A percentile compares a stretch with the other conserved stretches of the same genome.
These are phyloP conservation scores for Trichophyton schoenleinii DNA, from an alignment of 2,329 filamentous ascomycete genomes.

Conservation along the genomic window DNA sequence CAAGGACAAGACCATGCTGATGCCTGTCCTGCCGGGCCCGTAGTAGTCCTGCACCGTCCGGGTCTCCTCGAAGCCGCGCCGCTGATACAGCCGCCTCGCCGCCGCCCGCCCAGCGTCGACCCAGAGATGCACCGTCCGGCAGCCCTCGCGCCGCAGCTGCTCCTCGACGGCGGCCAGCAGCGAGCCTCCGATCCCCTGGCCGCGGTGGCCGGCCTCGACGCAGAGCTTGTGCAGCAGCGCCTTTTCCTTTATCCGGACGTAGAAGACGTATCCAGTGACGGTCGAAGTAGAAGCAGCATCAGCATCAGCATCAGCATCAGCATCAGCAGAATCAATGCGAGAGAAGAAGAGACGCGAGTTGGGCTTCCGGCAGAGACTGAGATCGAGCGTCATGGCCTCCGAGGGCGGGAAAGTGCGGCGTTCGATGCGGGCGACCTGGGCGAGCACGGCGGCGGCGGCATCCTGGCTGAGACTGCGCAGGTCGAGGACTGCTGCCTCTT, in stretches of 20 bases:
- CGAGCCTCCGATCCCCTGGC: slow-evolving; percentile 35
- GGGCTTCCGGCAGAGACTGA: slow-evolving; percentile 36
- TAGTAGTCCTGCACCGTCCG: slow-evolving; percentile 40
- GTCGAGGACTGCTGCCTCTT: slow-evolving; percentile 12
- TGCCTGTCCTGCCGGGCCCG: slow-evolving; percentile 35
- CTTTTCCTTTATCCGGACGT: slow-evolving; percentile 32
- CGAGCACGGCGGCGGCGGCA: slow-evolving; percentile 26
- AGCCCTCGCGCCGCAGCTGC: slow-evolving; percentile 35
- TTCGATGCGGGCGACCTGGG: slow-evolving; percentile 31
- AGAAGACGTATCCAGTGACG: slow-evolving; percentile 38
- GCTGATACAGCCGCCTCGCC: slow-evolving; percentile 35
- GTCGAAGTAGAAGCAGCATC: not conserved
- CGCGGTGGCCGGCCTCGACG: slow-evolving; percentile 35
- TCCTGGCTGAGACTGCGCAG: slow-evolving; percentile 27
- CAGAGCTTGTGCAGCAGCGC: slow-evolving; percentile 43
- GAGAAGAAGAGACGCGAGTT: slow-evolving; percentile 35
- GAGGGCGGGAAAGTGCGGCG: slow-evolving; percentile 40
- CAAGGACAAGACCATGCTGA: slow-evolving; percentile 25
- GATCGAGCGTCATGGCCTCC: slow-evolving; percentile 37
- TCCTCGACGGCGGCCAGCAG: slow-evolving; percentile 34
- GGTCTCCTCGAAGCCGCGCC: slow-evolving; percentile 35
- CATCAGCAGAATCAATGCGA: slow-evolving; percentile 1
- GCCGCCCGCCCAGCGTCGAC: slow-evolving; percentile 37
- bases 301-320: too few relatives aligned
- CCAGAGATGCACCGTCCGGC: slow-evolving; percentile 39